phyloP scores from a whole-genome alignment of 352 stramenopile species.

The Globisporangium rhizosaccharum region DNA sequence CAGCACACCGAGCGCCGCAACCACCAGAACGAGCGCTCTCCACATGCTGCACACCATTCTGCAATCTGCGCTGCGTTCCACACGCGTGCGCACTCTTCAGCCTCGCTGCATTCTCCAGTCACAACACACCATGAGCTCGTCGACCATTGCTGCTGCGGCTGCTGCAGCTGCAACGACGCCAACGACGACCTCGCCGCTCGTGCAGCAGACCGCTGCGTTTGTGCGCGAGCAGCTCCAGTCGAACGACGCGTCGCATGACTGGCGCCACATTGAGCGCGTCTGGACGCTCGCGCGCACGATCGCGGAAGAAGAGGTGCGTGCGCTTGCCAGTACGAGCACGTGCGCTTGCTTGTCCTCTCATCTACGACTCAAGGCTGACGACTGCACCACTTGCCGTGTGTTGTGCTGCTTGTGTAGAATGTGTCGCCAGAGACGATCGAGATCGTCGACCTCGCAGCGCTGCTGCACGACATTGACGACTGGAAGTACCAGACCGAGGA shows the following conservation, averaged over 20 bases:
- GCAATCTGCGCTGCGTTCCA: not conserved
- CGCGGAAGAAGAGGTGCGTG: conserved; percentile 68
- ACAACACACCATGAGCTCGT: conserved; percentile 1
- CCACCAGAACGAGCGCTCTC: too few species aligned
- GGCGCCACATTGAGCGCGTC: conserved; percentile 85
- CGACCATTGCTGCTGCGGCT: not conserved
- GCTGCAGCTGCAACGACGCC: not conserved
- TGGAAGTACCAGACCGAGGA: too few species aligned
- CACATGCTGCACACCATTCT: not conserved
- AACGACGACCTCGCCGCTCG: conserved; percentile 30
- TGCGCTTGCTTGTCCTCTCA: not conserved
- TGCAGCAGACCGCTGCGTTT: conserved; percentile 69
- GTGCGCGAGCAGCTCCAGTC: too few species aligned
- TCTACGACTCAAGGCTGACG: not conserved
- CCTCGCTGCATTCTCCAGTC: not conserved
- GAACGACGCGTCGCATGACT: conserved; percentile 86
- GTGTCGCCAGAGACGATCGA: conserved; percentile 52
- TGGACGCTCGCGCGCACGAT: conserved; percentile 68
- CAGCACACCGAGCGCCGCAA: too few species aligned
- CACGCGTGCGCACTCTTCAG: not conserved
- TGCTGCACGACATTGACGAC: conserved; percentile 90
- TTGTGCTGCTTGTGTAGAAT: conserved; percentile 23
- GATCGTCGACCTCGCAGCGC: conserved; percentile 76
- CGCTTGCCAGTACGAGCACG: too few species aligned
- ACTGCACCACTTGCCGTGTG: not conserved